Conservation (phyloP, 2,329 filamentous ascomycete species). For the Aspergillus texensis region DNA sequence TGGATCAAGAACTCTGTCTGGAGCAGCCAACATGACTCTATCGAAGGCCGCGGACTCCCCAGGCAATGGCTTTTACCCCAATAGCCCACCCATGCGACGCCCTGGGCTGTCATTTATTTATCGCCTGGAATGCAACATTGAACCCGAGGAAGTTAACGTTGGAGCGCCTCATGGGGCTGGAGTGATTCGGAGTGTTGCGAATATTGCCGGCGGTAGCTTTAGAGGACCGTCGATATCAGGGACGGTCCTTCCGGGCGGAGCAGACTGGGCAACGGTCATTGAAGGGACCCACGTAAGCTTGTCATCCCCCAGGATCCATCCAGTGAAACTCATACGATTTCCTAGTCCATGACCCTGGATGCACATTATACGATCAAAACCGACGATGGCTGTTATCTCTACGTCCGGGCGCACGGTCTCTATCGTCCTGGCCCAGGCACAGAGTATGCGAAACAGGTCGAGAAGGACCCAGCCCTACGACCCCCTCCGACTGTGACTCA, state of each 20-base stretch:
- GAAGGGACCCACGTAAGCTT: constrained; percentile 26
- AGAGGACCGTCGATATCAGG: constrained; percentile 27
- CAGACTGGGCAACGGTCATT: constrained; percentile 27
- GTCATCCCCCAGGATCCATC: background rate
- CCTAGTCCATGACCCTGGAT: constrained; percentile 28
- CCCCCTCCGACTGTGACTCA: constrained; percentile 23
- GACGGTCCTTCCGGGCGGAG: constrained; percentile 24
- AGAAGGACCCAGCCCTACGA: constrained; percentile 9
- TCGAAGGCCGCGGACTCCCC: constrained; percentile 14
- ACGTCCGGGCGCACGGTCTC: constrained; percentile 29
- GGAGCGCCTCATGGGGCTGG: constrained; percentile 26
- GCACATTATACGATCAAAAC: constrained; percentile 27
- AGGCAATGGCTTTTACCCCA: constrained; percentile 24
- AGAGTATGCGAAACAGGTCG: constrained; percentile 25
- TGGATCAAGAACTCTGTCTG: background rate
- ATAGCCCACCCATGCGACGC: constrained; percentile 27
- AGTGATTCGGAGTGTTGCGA: constrained; percentile 24
- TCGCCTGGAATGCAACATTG: constrained; percentile 28
- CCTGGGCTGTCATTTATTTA: constrained; percentile 26
- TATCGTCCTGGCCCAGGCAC: constrained; percentile 29
- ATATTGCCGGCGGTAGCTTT: constrained; percentile 25
- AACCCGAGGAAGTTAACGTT: constrained; percentile 24
- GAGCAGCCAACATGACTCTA: background rate
- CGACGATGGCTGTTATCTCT: constrained; percentile 24
- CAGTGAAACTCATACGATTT: background rate